Base-by-base conservation (phyloP, 495 filamentous ascomycete species). In the Xylaria bambusicola region DNA sequence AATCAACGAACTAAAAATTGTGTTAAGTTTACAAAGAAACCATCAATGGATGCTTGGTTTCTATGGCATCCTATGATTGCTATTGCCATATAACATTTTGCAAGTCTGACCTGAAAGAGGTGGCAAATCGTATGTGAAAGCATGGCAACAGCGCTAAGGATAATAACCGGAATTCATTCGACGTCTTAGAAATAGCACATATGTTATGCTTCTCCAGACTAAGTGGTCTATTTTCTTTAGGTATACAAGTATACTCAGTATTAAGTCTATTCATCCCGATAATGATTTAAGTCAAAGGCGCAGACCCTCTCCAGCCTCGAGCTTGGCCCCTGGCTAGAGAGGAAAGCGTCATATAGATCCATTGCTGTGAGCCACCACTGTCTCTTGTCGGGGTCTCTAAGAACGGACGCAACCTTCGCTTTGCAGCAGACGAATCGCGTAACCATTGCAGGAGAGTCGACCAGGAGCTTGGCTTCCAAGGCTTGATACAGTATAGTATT, bases 271-370 rank as follows among this genome's bases (percentile, higher is more conserved):
- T 26, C 3, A 27, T 27, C 44, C 23, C 52, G 52, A 46, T 56
- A 45, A 1, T 24, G 52, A 35, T 56, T 18, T n/a, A 46, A 56
- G 52, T 56, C 52, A 23, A 56, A 45, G 15, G 52, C 52, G 44
- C 52, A 56, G 7, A 56, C 31, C 23, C 40, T 46, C 15, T 56
- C 52, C 20, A 46, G 21, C 24, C 31, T 18, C 15, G 23, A 56
- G 21, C 4, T 46, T 29, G 52, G 52, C 20, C 21, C 13, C 52
- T 15, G 24, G 31, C 2, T 6, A 18, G 52, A 29, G 18, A 56
- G 20, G 21, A 56, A 33, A 2, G 52, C 52, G 20, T 56, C 52
- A 15, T 56, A 56, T n/a, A 56, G 20, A 18, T 31, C 21, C 38
- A 56, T 48, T 27, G 42, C 54, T 21, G 20, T 48, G 12, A 12